Evolutionary conservation across 225 moss, liverwort and hornwort genomes (phyloP).

Genomic region (Physcomitrium patens): DNA sequence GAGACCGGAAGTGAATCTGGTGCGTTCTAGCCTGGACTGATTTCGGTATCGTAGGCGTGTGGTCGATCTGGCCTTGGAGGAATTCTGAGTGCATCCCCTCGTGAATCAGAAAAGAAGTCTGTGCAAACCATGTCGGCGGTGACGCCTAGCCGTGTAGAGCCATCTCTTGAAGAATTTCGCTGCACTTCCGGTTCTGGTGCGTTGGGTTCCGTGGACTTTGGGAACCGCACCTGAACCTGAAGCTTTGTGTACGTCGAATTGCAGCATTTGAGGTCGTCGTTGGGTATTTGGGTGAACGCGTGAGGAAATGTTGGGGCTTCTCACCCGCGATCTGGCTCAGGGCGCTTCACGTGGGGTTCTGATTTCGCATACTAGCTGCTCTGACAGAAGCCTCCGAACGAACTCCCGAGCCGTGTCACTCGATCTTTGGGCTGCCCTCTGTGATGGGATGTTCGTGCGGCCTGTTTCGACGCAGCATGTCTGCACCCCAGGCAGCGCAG

Average conservation of each 20-base stretch:
- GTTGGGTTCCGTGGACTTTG: slow-evolving; percentile 20
- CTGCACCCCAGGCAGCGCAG: slow-evolving; percentile 8
- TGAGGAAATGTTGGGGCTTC: slow-evolving; percentile 5
- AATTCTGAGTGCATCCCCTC: background rate
- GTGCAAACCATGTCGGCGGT: slow-evolving; percentile 13
- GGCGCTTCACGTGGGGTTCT: slow-evolving; percentile 18
- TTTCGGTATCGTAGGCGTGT: slow-evolving; percentile 30
- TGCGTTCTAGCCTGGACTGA: slow-evolving; percentile 32
- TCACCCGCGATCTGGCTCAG: slow-evolving; percentile 33
- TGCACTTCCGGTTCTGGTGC: slow-evolving; percentile 47
- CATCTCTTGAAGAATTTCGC: slow-evolving; percentile 28
- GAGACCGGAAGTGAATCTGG: slow-evolving; percentile 64
- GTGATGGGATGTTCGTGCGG: background rate
- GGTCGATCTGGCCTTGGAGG: slow-evolving; percentile 28
- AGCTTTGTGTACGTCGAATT: slow-evolving; percentile 10
- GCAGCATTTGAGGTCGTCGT: slow-evolving; percentile 18
- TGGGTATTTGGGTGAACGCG: background rate
- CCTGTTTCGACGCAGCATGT: slow-evolving; percentile 20
- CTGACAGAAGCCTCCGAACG: background rate
- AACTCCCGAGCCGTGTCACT: background rate
- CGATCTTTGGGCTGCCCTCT: slow-evolving; percentile 18
- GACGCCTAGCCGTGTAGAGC: slow-evolving; percentile 24
- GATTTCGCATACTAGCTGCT: slow-evolving; percentile 5
- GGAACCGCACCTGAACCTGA: slow-evolving; percentile 25
- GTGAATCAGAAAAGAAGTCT: background rate